A percentile compares a stretch with the other conserved stretches of the same genome.
Conservation (phyloP, 148 eudicot genomes). For the Nyssa sinensis region DNA sequence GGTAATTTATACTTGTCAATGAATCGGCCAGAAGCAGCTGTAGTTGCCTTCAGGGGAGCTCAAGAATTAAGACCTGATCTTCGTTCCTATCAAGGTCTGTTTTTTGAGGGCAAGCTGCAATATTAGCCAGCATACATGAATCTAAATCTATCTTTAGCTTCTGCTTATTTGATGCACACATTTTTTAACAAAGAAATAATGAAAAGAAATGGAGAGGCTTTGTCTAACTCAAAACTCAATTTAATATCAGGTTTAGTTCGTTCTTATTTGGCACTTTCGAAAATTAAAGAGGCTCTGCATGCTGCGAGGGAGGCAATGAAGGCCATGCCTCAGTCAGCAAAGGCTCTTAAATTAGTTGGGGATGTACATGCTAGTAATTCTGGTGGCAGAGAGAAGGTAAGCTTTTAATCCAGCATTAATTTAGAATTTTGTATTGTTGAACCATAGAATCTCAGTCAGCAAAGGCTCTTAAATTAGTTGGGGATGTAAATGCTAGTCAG, state of each 20-base stretch:
- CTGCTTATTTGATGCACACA: neutral
- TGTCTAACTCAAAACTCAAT: neutral
- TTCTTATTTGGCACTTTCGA: conserved; percentile 82
- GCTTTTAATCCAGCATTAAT: conserved; percentile 2
- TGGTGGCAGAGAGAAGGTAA: conserved; percentile 88
- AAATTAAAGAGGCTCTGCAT: conserved; percentile 87
- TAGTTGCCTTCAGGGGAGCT: conserved; percentile 75
- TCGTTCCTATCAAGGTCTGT: conserved; percentile 91
- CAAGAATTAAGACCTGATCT: conserved; percentile 94
- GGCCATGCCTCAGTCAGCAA: conserved; percentile 94
- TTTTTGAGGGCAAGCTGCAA: neutral
- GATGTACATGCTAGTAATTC: conserved; percentile 95
- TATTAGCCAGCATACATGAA: neutral
- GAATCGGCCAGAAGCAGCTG: conserved; percentile 94
- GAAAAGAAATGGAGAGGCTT: neutral
- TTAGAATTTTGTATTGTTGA: neutral
- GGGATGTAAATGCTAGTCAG: neutral
- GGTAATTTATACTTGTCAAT: conserved; percentile 84
- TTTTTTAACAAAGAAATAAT: neutral
- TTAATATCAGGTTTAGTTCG: conserved; percentile 75
- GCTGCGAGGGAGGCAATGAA: conserved; percentile 97
- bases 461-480: neutral
- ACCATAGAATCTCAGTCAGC: neutral
- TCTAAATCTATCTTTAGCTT: neutral
- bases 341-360: conserved; percentile 91